Base-by-base conservation (phyloP, 257 asterid species). In the Striga asiatica region DNA sequence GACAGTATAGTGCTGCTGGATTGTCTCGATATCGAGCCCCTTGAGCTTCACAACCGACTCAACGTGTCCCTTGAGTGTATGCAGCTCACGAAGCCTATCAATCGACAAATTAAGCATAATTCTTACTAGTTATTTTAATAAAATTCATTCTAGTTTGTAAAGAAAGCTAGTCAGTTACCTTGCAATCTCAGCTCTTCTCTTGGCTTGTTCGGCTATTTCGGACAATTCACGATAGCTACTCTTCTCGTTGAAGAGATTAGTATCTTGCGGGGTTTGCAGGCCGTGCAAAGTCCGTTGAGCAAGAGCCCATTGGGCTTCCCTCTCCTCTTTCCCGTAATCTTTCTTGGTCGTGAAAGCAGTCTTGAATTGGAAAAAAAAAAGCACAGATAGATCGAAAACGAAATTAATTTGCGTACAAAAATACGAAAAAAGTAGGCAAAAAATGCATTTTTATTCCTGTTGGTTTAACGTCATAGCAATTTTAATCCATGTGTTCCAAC, bases 41-140 rank as follows among this genome's bases (percentile, higher is more conserved):
- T 91, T 91, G 2, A 91, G 95, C 95, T 84, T 89, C 82, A 89
- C 95, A 4, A 89, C 96, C 1, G 98, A 89, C 74, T 89, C 98
- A 5, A 89, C 98, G n/a, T 89, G 98, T 17, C 96, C 98, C 84
- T 86, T 89, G 67, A 91, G 94, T 3, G 98, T 91, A 32, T 78
- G 88, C 71, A 91, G 65, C 88, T 91, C 98, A 7, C 94, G 82
- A 4, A 91, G 96, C 89, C 96, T 89, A 42, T 28, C n/a, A n/a
- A n/a, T n/a, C n/a, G n/a, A n/a, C n/a, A n/a, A 27, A 27, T 27
- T n/a, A n/a, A n/a, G n/a, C n/a, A n/a, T 27, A 2, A 27, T 27
- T 7, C 32, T n/a, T n/a, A n/a, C n/a, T 27, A 27, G 32, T 2
- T 27, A 7, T 2, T 7, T n/a, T n/a, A n/a, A 27, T 27, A 7